These are phyloP conservation scores for Crithidia fasciculata DNA, from an alignment of 208 protist species.

Conservation along the genomic window DNA sequence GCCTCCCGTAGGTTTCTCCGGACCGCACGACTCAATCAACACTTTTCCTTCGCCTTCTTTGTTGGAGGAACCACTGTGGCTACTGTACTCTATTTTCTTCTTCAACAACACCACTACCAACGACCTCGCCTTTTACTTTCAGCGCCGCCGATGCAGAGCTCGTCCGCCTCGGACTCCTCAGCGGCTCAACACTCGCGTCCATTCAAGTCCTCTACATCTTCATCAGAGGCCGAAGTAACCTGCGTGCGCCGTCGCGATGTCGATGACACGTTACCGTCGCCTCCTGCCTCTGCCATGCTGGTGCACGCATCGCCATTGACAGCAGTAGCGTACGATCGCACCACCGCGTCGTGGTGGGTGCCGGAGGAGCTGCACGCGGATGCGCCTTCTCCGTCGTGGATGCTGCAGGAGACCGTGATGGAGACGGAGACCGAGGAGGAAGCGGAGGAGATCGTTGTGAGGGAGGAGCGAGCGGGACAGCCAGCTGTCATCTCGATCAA, in stretches of 20 bases:
- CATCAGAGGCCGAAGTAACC: background rate
- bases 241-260: background rate
- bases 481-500: no score
- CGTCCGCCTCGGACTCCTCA: no score
- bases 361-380: background rate
- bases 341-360: background rate
- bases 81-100: no score
- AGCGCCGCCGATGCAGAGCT: no score
- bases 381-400: constrained; percentile 2
- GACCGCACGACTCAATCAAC: no score
- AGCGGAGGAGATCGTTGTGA: background rate
- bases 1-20: no score
- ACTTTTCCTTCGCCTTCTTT: no score
- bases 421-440: background rate
- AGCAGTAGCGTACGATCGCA: background rate
- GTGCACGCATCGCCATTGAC: background rate
- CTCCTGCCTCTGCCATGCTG: background rate
- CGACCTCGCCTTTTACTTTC: no score
- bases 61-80: no score
- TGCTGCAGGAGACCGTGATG: constrained; percentile 7
- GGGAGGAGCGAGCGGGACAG: background rate
- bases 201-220: background rate
- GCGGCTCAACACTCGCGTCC: no score
- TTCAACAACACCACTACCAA: no score
- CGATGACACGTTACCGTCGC: constrained; percentile 26